Evolutionary conservation across 2,329 filamentous ascomycete genomes (phyloP), one percentile per base, ranked within the genome.

Genomic region (Saccharata proteae): DNA sequence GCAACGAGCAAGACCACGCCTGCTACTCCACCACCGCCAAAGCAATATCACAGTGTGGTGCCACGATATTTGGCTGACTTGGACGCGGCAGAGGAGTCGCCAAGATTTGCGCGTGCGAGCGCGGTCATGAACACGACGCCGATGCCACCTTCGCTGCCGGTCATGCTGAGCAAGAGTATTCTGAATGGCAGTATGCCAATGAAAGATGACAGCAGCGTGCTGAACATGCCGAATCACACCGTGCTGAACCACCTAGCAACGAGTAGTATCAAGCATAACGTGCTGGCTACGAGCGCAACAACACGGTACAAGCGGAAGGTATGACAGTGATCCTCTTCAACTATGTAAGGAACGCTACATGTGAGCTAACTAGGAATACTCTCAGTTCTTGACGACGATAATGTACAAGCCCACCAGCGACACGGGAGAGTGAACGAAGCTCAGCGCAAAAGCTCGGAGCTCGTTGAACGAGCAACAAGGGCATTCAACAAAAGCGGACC

Each of bases 301-400:
- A 98, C 90, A n/a, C 72, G 90, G 55, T 98, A 96, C 57, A 92
- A 85, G 62, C 79, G 82, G 58, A 98, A 98, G 74, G 83, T 83
- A 49, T 35, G 65, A 47, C 16, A 11, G 15, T 3, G 24, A 6
- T 6, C 6, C 24, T 26, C 7, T 11, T 6, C 6, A 11, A 26
- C 24, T 7, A 26, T 8, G 10, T 6, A 13, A 26, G 8, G 14
- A 26, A 7, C 8, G 13, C 6, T 13, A 11, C 6, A 26, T 6
- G 6, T 10, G 24, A 7, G 14, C 29, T 32, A 13, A 35, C 28
- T 48, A 33, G 46, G n/a, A n/a, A 30, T 9, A 20, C 16, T 7
- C 30, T 15, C 46, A 94, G 88, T 96, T 96, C 58, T 80, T 96
- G 20, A 96, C 88, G 4, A 94, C 86, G 3, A 93, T 96, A 52